These are phyloP conservation scores for Penicillium sp. DNA, from an alignment of 2,329 filamentous ascomycete genomes.

Conservation along the genomic window DNA sequence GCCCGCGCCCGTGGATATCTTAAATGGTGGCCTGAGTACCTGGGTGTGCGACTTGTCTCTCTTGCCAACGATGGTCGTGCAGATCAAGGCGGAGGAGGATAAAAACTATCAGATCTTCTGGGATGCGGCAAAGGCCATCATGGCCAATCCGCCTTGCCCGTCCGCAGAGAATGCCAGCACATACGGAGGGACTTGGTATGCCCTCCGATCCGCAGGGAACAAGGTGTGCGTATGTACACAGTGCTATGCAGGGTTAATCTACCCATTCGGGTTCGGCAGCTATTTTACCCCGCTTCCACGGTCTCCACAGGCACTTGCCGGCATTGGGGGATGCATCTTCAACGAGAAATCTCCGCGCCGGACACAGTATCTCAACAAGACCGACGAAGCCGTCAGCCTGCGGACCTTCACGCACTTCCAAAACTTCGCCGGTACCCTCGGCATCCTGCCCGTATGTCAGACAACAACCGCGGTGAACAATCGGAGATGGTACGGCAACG, in stretches of 20 bases:
- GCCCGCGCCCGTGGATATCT: neutral
- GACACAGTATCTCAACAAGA: neutral
- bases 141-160: neutral
- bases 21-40: neutral
- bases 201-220: neutral
- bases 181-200: neutral
- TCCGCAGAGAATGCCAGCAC: neutral
- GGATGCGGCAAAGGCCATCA: neutral
- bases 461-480: neutral
- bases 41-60: constrained; percentile 5
- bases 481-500: neutral
- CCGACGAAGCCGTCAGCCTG: neutral
- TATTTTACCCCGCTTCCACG: neutral
- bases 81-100: neutral
- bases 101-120: constrained; percentile 1
- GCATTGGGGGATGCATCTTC: neutral
- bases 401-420: neutral
- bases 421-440: neutral
- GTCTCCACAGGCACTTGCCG: too few species aligned
- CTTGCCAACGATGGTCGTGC: neutral
- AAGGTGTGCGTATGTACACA: neutral
- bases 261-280: neutral
- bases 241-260: neutral
- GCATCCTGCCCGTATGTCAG: neutral
- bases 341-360: neutral